A percentile compares a stretch with the other conserved stretches of the same genome.
Evolutionary conservation across 148 eudicot genomes (phyloP).

Genomic region (Amaranthus cruentus): DNA sequence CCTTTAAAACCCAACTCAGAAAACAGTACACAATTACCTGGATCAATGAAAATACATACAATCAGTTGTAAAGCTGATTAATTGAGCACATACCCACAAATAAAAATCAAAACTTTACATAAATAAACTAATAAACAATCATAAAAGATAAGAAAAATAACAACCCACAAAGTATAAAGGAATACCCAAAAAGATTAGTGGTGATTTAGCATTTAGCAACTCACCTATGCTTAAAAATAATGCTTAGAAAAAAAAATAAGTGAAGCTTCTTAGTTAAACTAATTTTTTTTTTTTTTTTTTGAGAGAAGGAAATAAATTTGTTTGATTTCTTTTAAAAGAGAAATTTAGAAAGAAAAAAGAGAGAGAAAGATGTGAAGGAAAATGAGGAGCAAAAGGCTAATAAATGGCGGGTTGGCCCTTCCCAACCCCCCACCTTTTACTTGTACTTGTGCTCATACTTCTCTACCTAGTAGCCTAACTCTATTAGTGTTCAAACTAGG

Average conservation of each 20-base stretch:
- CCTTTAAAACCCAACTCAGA: slow-evolving; percentile 2
- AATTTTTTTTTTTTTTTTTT: too few relatives aligned
- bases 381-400: slow-evolving; percentile 12
- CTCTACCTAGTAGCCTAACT: too few relatives aligned
- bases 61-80: too few relatives aligned
- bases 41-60: not conserved
- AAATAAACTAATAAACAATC: slow-evolving; percentile 4
- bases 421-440: not conserved
- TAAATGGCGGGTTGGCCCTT: slow-evolving; percentile 28
- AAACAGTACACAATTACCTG: slow-evolving; percentile 5
- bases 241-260: not conserved
- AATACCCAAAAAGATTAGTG: not conserved
- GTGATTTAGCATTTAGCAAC: not conserved
- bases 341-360: not conserved
- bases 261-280: not conserved
- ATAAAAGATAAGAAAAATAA: slow-evolving; percentile 1
- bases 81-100: too few relatives aligned
- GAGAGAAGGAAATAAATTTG: not conserved
- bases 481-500: too few relatives aligned
- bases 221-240: slow-evolving; percentile 13
- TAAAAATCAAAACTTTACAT: too few relatives aligned
- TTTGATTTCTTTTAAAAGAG: not conserved
- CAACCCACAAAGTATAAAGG: slow-evolving; percentile 8
- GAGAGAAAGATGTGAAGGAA: not conserved
- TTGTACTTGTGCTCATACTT: too few relatives aligned